These are phyloP conservation scores for Sporisorium sorghi DNA, from an alignment of 1,284 basidiomycete genomes.

Conservation along the genomic window DNA sequence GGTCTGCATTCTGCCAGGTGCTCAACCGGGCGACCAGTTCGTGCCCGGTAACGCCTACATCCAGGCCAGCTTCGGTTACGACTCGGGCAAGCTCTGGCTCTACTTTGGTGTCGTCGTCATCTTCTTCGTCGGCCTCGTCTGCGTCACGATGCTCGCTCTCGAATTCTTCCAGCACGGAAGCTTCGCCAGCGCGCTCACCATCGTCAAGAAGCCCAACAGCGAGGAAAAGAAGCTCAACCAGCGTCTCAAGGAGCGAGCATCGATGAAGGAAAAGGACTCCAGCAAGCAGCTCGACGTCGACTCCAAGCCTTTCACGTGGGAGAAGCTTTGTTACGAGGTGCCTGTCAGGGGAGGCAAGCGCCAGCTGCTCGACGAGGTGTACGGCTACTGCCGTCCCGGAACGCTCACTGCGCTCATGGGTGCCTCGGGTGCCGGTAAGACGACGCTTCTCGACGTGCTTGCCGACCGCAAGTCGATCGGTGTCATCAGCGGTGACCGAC, in stretches of 20 bases:
- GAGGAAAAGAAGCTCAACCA: constrained; percentile 57
- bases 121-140: constrained; percentile 58
- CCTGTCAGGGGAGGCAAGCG: constrained; percentile 74
- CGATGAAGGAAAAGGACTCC: constrained; percentile 40
- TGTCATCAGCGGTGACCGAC: constrained; percentile 80
- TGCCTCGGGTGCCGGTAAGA: constrained; percentile 78
- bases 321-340: constrained; percentile 70
- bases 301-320: constrained; percentile 70
- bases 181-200: constrained; percentile 30
- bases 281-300: constrained; percentile 48
- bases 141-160: constrained; percentile 59
- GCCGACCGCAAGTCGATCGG: constrained; percentile 81
- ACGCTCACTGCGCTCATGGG: constrained; percentile 80
- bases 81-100: constrained; percentile 35
- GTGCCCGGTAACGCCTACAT: constrained; percentile 51
- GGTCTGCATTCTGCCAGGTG: constrained; percentile 52
- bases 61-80: constrained; percentile 47
- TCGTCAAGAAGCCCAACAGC: constrained; percentile 56
- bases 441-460: constrained; percentile 79
- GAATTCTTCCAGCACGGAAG: constrained; percentile 48
- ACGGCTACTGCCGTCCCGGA: constrained; percentile 82
- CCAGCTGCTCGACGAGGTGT: constrained; percentile 80
- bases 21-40: constrained; percentile 28
- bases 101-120: constrained; percentile 56
- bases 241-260: constrained; percentile 45